Evolutionary conservation across 805 yeast species (phyloP).

Genomic region (Lachancea dasiensis): DNA sequence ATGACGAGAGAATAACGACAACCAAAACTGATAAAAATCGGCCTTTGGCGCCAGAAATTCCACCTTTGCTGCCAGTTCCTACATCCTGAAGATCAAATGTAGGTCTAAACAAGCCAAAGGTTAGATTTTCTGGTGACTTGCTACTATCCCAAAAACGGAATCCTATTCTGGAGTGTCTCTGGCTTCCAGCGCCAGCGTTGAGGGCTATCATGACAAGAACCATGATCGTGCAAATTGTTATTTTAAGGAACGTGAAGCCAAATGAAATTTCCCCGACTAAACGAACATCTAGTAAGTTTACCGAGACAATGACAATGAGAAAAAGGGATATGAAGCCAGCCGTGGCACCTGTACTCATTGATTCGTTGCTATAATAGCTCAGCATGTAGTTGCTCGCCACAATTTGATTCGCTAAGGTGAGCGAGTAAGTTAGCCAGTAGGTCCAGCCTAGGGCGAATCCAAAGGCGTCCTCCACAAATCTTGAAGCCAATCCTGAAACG

Average conservation of each 20-base stretch:
- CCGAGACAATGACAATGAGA: slow-evolving; percentile 38
- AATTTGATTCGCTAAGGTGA: slow-evolving; percentile 57
- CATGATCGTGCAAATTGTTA: slow-evolving; percentile 46
- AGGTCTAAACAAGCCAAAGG: slow-evolving; percentile 71
- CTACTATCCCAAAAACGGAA: slow-evolving; percentile 61
- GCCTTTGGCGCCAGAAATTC: slow-evolving; percentile 58
- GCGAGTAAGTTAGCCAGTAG: slow-evolving; percentile 49
- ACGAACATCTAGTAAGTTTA: slow-evolving; percentile 63
- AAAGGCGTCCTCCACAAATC: slow-evolving; percentile 59
- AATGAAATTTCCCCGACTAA: slow-evolving; percentile 73
- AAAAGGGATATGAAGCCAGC: slow-evolving; percentile 67
- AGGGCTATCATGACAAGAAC: slow-evolving; percentile 60
- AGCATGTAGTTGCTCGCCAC: slow-evolving; percentile 57
- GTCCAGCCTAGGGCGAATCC: slow-evolving; percentile 68
- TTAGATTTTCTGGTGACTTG: slow-evolving; percentile 36
- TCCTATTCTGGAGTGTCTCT: slow-evolving; percentile 41
- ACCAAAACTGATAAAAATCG: slow-evolving; percentile 54
- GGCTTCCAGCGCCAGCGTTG: slow-evolving; percentile 41
- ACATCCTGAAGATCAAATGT: slow-evolving; percentile 59
- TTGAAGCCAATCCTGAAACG: slow-evolving; percentile 54
- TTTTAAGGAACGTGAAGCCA: slow-evolving; percentile 51
- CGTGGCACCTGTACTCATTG: slow-evolving; percentile 42
- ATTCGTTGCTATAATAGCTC: slow-evolving; percentile 54
- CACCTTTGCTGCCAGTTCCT: slow-evolving; percentile 48
- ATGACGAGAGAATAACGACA: slow-evolving; percentile 59